phyloP scores from a whole-genome alignment of 345 rosid species.

The Draba incana region DNA sequence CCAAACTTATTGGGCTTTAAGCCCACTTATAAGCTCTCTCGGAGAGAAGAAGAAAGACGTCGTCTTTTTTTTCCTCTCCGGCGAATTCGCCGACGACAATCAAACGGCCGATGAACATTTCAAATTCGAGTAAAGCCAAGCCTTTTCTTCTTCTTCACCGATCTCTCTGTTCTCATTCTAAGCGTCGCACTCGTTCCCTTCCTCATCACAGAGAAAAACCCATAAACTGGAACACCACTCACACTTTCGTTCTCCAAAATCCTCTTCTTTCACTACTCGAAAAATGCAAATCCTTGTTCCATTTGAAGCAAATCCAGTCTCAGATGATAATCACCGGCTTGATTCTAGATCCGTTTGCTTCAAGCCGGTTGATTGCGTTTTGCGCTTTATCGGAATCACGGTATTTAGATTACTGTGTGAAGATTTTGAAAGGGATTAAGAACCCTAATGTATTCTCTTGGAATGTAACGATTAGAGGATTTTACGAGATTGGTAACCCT shows the following conservation, averaged over 20 bases:
- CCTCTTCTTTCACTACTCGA: slow-evolving; percentile 65
- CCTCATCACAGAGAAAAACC: slow-evolving; percentile 50
- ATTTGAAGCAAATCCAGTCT: slow-evolving; percentile 75
- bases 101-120: slow-evolving; percentile 50
- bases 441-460: slow-evolving; percentile 64
- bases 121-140: slow-evolving; percentile 35
- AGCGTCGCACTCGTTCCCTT: slow-evolving; percentile 47
- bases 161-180: slow-evolving; percentile 27
- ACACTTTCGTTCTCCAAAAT: slow-evolving; percentile 51
- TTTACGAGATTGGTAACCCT: slow-evolving; percentile 51
- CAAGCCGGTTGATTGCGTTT: slow-evolving; percentile 69
- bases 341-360: slow-evolving; percentile 56
- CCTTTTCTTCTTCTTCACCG: slow-evolving; percentile 26
- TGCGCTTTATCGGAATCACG: slow-evolving; percentile 62
- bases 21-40: neutral
- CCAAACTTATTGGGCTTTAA: neutral
- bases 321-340: slow-evolving; percentile 60
- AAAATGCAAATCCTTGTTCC: slow-evolving; percentile 56
- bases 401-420: slow-evolving; percentile 60
- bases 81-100: slow-evolving; percentile 23
- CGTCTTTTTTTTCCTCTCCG: neutral
- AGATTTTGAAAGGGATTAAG: slow-evolving; percentile 47
- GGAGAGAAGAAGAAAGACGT: neutral
- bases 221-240: slow-evolving; percentile 50
- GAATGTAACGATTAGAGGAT: slow-evolving; percentile 76